Evolutionary conservation across 2,329 filamentous ascomycete genomes (phyloP).

Genomic region (Phaeosphaeria sp.): DNA sequence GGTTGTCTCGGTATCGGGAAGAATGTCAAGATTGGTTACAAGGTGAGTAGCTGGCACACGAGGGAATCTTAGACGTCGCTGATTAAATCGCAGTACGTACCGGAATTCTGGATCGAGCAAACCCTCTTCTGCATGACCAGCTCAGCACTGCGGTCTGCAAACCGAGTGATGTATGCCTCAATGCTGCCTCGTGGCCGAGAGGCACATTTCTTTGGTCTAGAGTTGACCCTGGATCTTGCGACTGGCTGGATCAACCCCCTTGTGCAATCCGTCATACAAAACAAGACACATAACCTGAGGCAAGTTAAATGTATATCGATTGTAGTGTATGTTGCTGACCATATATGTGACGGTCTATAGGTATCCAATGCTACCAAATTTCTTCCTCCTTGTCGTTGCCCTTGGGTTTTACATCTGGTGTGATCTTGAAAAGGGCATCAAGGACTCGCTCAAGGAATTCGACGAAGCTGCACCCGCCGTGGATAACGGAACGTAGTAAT

Average conservation of each 20-base stretch:
- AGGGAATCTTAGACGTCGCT: no score
- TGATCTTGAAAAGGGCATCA: constrained; percentile 9
- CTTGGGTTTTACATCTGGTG: constrained; percentile 9
- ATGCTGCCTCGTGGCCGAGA: constrained; percentile 7
- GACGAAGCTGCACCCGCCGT: constrained; percentile 4
- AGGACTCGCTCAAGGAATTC: constrained; percentile 4
- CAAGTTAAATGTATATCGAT: background rate
- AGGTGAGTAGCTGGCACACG: background rate
- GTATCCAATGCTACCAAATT: constrained; percentile 9
- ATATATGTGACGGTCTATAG: background rate
- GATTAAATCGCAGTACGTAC: background rate
- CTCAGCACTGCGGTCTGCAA: constrained; percentile 5
- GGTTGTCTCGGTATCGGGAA: constrained; percentile 7
- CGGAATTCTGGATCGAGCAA: constrained; percentile 8
- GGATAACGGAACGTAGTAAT: background rate
- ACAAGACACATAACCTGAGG: constrained; percentile 5
- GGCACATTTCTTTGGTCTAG: constrained; percentile 8
- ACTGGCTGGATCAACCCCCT: constrained; percentile 9
- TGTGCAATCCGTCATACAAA: constrained; percentile 6
- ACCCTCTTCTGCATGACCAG: constrained; percentile 8
- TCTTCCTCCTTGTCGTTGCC: constrained; percentile 5
- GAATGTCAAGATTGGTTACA: constrained; percentile 10
- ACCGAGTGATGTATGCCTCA: constrained; percentile 8
- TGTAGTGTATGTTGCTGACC: background rate
- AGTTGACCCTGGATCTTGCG: constrained; percentile 8